Evolutionary conservation across 2,329 filamentous ascomycete genomes (phyloP).

Genomic region (Apiospora aurea): DNA sequence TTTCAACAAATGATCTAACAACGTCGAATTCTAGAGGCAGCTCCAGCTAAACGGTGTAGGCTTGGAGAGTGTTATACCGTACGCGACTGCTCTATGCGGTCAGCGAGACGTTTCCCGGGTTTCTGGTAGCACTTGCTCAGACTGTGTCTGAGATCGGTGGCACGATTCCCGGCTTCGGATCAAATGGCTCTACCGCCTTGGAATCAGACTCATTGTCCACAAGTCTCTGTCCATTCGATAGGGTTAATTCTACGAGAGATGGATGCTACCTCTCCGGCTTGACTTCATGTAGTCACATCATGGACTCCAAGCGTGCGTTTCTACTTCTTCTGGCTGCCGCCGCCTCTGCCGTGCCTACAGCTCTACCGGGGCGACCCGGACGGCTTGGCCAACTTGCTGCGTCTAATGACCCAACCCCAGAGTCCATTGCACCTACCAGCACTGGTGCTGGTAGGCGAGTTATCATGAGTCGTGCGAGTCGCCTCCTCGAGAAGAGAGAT

Average conservation of each 20-base stretch:
- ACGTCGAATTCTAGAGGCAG: background rate
- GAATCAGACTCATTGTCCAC: background rate
- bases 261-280: background rate
- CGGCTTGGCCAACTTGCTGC: background rate
- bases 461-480: background rate
- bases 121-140: background rate
- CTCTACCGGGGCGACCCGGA: background rate
- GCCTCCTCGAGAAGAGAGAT: constrained; percentile 22
- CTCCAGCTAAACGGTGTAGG: background rate
- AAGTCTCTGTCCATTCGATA: too few relatives aligned
- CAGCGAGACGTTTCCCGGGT: background rate
- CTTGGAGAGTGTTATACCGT: background rate
- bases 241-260: background rate
- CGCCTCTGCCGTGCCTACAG: background rate
- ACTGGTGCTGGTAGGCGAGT: too few relatives aligned
- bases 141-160: background rate
- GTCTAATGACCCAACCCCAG: background rate
- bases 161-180: background rate
- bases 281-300: background rate
- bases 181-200: background rate
- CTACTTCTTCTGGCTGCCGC: background rate
- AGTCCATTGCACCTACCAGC: too few relatives aligned
- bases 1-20: background rate
- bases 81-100: background rate
- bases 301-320: background rate